These are phyloP conservation scores for Exophiala bonariae DNA, from an alignment of 2,329 filamentous ascomycete species.

Conservation along the genomic window DNA sequence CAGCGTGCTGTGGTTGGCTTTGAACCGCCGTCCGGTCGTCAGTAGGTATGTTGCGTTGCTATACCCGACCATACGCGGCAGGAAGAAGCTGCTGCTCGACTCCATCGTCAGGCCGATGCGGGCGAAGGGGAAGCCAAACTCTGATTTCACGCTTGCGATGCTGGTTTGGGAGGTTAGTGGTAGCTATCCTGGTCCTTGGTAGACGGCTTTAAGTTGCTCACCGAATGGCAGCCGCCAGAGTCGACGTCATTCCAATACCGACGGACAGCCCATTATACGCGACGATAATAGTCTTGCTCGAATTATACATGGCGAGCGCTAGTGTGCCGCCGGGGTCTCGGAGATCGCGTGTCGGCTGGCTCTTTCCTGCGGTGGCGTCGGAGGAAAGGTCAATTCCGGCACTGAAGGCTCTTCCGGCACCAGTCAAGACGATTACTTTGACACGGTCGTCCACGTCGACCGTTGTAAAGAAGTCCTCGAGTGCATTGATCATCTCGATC, in stretches of 20 bases:
- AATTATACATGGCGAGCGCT: conserved; percentile 11
- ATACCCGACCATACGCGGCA: conserved; percentile 68
- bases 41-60: conserved; percentile 64
- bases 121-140: conserved; percentile 73
- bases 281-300: conserved; percentile 9
- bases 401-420: conserved; percentile 30
- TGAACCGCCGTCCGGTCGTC: conserved; percentile 66
- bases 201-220: neutral
- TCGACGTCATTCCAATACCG: conserved; percentile 58
- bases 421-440: conserved; percentile 13
- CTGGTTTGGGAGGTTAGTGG: neutral
- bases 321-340: conserved; percentile 6
- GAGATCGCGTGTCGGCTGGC: conserved; percentile 3
- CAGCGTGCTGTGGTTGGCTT: conserved; percentile 43
- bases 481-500: conserved; percentile 48
- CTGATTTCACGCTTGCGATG: conserved; percentile 58
- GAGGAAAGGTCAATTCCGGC: conserved; percentile 9
- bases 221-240: conserved; percentile 57
- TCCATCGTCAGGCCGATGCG: conserved; percentile 72
- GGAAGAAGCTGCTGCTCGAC: conserved; percentile 69
- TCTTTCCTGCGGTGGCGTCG: neutral
- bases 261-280: conserved; percentile 12
- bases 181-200: too few species aligned
- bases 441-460: conserved; percentile 14
- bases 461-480: conserved; percentile 35